A percentile compares a stretch with the other conserved stretches of the same genome.
phyloP scores from a whole-genome alignment of 2,329 filamentous ascomycete species.

The Exophiala bonariae region DNA sequence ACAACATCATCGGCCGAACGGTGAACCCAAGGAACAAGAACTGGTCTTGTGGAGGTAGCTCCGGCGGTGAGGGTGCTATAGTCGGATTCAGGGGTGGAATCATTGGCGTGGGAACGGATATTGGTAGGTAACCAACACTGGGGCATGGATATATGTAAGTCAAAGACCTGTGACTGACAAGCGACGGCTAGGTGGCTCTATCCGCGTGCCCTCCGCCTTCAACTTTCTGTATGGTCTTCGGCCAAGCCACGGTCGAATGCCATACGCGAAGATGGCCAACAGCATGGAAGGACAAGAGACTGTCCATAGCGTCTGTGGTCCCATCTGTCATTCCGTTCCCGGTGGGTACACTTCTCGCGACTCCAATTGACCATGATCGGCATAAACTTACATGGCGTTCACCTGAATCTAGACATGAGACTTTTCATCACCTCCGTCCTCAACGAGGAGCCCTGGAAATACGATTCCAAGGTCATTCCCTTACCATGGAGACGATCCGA shows the following conservation, averaged over 20 bases:
- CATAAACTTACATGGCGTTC: neutral
- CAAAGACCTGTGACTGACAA: neutral
- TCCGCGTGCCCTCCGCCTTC: constrained; percentile 59
- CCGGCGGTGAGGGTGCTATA: constrained; percentile 58
- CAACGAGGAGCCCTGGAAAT: constrained; percentile 62
- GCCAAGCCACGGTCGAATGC: constrained; percentile 53
- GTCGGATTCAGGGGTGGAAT: constrained; percentile 53
- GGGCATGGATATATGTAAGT: neutral
- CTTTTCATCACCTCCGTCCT: constrained; percentile 56
- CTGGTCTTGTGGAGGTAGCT: constrained; percentile 53
- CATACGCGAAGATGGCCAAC: constrained; percentile 59
- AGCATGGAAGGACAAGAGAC: constrained; percentile 63
- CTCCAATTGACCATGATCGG: neutral
- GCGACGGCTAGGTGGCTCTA: constrained; percentile 45
- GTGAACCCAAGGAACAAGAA: constrained; percentile 54
- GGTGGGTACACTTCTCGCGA: constrained; percentile 30
- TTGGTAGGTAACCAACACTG: constrained; percentile 34
- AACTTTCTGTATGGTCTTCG: constrained; percentile 57
- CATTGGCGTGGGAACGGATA: constrained; percentile 56
- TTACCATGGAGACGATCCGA: constrained; percentile 60
- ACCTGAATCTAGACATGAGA: constrained; percentile 37
- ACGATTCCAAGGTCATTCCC: constrained; percentile 64
- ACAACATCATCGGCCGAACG: constrained; percentile 60
- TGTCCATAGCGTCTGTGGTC: constrained; percentile 62
- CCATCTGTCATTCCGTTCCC: constrained; percentile 57